Evolutionary conservation across 2,329 filamentous ascomycete species (phyloP).

Genomic region (Colletotrichum incanum): DNA sequence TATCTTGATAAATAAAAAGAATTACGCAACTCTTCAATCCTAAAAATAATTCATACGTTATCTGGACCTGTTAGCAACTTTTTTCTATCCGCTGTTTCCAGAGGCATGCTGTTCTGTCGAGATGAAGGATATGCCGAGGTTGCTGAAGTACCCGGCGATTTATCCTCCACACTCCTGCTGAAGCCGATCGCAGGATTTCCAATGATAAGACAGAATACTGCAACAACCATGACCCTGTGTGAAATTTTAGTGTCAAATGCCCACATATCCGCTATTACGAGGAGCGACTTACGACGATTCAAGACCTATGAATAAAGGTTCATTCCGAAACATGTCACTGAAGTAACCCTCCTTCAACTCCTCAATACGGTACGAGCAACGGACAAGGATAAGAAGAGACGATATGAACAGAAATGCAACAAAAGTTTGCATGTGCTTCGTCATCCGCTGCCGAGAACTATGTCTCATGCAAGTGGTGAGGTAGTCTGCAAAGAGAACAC

Average conservation of each 20-base stretch:
- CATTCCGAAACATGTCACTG: constrained; percentile 62
- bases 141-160: neutral
- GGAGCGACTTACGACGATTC: constrained; percentile 53
- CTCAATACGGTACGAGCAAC: constrained; percentile 72
- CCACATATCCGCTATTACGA: rapidly evolving
- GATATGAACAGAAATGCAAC: constrained; percentile 64
- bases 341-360: constrained; percentile 71
- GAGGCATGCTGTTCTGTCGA: neutral
- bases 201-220: constrained; percentile 31
- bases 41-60: neutral
- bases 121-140: neutral
- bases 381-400: constrained; percentile 69
- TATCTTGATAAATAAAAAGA: neutral
- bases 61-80: neutral
- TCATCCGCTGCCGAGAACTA: constrained; percentile 49
- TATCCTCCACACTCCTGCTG: neutral
- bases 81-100: neutral
- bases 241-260: neutral
- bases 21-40: neutral
- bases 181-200: constrained; percentile 35
- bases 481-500: constrained; percentile 59
- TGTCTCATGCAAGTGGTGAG: constrained; percentile 48
- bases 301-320: constrained; percentile 60
- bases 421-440: constrained; percentile 63
- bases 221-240: constrained; percentile 29